Evolutionary conservation across 805 yeast genomes (phyloP).

Genomic region (Candida pseudoglaebosa): DNA sequence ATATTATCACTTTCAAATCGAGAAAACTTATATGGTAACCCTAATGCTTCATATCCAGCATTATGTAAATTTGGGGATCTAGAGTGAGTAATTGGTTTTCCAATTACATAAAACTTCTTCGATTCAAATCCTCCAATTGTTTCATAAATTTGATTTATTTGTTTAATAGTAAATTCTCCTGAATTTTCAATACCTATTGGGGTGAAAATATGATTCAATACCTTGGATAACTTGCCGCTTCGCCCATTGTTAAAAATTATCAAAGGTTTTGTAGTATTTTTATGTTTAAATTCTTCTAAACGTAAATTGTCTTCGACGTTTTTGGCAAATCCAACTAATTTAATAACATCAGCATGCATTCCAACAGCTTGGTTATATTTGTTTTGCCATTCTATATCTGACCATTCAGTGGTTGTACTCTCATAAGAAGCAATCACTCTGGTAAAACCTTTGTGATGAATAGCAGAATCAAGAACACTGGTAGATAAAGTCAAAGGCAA

Average conservation of each 20-base stretch:
- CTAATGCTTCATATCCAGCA: slow-evolving; percentile 68
- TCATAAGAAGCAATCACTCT: slow-evolving; percentile 81
- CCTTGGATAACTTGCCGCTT: slow-evolving; percentile 73
- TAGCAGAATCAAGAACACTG: slow-evolving; percentile 47
- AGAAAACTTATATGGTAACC: slow-evolving; percentile 70
- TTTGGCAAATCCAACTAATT: slow-evolving; percentile 78
- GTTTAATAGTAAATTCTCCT: slow-evolving; percentile 66
- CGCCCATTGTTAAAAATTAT: slow-evolving; percentile 82
- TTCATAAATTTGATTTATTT: slow-evolving; percentile 55
- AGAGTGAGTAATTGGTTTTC: slow-evolving; percentile 80
- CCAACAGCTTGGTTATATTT: slow-evolving; percentile 64
- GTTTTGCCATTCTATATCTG: slow-evolving; percentile 66
- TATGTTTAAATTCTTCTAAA: slow-evolving; percentile 64
- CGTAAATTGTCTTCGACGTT: slow-evolving; percentile 61
- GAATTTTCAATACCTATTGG: slow-evolving; percentile 75
- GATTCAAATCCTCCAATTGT: slow-evolving; percentile 59
- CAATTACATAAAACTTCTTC: slow-evolving; percentile 69
- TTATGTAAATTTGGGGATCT: slow-evolving; percentile 86
- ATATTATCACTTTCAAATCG: slow-evolving; percentile 68
- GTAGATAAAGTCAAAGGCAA: slow-evolving; percentile 70
- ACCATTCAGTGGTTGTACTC: slow-evolving; percentile 66
- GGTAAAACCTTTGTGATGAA: slow-evolving; percentile 54
- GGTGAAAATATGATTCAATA: slow-evolving; percentile 69
- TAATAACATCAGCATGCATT: slow-evolving; percentile 67
- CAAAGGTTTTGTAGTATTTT: slow-evolving; percentile 57